A percentile compares a stretch with the other conserved stretches of the same genome.
Evolutionary conservation across 2,329 filamentous ascomycete species (phyloP).

Genomic region (Ilyonectria destructans): DNA sequence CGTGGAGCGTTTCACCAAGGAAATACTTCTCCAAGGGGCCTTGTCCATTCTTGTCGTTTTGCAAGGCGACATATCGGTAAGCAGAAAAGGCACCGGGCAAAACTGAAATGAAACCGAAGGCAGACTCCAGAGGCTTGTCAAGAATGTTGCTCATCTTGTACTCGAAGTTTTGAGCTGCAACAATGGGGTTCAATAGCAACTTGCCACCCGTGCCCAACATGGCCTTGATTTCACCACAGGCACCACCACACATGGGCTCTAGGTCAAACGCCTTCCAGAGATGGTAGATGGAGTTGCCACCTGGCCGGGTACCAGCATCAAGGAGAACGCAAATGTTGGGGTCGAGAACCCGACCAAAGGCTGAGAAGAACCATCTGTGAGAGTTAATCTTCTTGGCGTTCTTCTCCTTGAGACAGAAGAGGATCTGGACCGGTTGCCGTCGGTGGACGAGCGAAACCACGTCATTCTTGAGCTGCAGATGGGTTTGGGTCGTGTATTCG

Average conservation of each 20-base stretch:
- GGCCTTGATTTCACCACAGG: slow-evolving; percentile 98
- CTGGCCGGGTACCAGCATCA: slow-evolving; percentile 95
- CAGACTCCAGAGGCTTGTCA: slow-evolving; percentile 96
- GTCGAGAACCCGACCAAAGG: slow-evolving; percentile 91
- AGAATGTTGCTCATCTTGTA: slow-evolving; percentile 99
- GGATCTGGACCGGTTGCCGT: slow-evolving; percentile 92
- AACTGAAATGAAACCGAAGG: slow-evolving; percentile 98
- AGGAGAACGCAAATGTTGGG: slow-evolving; percentile 98
- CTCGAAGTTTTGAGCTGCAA: slow-evolving; percentile 98
- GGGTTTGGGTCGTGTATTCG: slow-evolving; percentile 92
- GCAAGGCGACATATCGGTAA: slow-evolving; percentile 93
- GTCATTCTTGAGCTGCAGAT: slow-evolving; percentile 90
- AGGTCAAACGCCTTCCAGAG: slow-evolving; percentile 99
- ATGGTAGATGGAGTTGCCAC: slow-evolving; percentile 95
- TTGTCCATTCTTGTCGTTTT: slow-evolving; percentile 96
- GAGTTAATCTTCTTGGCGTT: slow-evolving; percentile 99
- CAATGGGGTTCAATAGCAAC: slow-evolving; percentile 92
- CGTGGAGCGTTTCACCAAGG: slow-evolving; percentile 95
- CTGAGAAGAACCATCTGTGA: slow-evolving; percentile 98
- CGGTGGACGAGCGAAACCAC: slow-evolving; percentile 89
- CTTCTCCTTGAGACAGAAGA: slow-evolving; percentile 99
- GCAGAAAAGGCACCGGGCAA: slow-evolving; percentile 98
- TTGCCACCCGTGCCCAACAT: slow-evolving; percentile 91
- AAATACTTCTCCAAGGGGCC: slow-evolving; percentile 98
- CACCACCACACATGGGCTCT: slow-evolving; percentile 96